Percentiles rank a stretch among this genome's conserved stretches.
Evolutionary conservation across 176 grass and related monocot species (phyloP).

Genomic region (Rhynchospora pubera): DNA sequence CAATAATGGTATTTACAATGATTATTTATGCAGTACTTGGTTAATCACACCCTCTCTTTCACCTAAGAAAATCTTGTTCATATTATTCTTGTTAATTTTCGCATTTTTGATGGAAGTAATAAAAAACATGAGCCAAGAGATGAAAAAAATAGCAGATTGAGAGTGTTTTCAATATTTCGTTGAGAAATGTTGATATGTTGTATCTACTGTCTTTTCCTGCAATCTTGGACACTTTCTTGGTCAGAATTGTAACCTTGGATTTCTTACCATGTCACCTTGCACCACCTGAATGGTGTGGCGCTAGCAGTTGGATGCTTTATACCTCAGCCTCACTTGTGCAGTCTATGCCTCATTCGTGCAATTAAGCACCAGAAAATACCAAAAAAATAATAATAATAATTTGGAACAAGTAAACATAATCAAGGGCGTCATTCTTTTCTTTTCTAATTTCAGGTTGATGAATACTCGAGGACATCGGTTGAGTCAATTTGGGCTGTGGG

Average conservation of each 20-base stretch:
- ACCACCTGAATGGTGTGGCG: no score
- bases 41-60: neutral
- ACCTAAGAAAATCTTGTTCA: neutral
- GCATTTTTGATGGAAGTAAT: neutral
- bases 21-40: neutral
- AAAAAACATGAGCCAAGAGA: neutral
- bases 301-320: neutral
- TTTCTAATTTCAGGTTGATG: slow-evolving; percentile 47
- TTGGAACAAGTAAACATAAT: neutral
- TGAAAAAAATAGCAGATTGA: neutral
- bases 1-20: slow-evolving; percentile 51
- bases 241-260: neutral
- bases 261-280: neutral
- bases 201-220: neutral
- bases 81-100: neutral
- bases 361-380: neutral
- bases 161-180: neutral
- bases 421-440: neutral
- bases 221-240: neutral
- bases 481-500: slow-evolving; percentile 84
- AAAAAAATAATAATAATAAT: neutral
- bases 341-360: neutral
- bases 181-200: neutral
- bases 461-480: slow-evolving; percentile 60
- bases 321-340: neutral